Evolutionary conservation across 108 stramenopile species (phyloP), one percentile per base, ranked within the genome.

Genomic region (Nitzschia sp.): DNA sequence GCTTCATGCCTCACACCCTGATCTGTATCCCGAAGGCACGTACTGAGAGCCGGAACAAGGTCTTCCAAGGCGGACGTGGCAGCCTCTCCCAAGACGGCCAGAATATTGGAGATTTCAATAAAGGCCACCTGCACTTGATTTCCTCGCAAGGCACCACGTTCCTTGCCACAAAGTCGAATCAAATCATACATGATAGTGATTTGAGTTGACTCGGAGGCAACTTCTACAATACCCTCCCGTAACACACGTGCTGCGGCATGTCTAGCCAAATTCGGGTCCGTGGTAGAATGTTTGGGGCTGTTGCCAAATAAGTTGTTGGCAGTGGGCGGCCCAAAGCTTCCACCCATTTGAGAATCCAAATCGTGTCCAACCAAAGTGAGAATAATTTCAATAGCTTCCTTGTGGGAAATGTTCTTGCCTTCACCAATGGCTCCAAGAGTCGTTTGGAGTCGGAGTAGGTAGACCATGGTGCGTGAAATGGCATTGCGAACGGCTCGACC

Each of bases 1-100:
- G 93, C 87, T 76, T 94, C 93, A 57, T 87, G 74, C 24, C 93
- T 81, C 12, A 94, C 93, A 7, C 90, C 90, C 37, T 88, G 85
- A 64, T 89, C 86, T n/a, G 77, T 6, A 59, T 91, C 82, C 10
- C 74, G 59, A 8, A 94, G 70, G 57, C 82, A 86, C 48, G 74
- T 64, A 37, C 68, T 66, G n/a, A 94, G 72, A 15, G 73, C 78
- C 24, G 82, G 72, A 8, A 81, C 24, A 21, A 86, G 40, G 25
- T 91, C 86, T 48, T 89, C 89, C 15, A 89, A 43, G 20, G 69
- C 74, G 8, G 89, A 83, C n/a, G 86, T 67, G 51, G 75, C 72
- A 19, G 89, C 86, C 67, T 94, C 90, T 22, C 90, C 90, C 21
- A 94, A 56, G 10, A 82, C 48, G 15, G 79, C 77, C 21, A 91